Conservation (phyloP, 768 basidiomycete species). For the Panus rudis region DNA sequence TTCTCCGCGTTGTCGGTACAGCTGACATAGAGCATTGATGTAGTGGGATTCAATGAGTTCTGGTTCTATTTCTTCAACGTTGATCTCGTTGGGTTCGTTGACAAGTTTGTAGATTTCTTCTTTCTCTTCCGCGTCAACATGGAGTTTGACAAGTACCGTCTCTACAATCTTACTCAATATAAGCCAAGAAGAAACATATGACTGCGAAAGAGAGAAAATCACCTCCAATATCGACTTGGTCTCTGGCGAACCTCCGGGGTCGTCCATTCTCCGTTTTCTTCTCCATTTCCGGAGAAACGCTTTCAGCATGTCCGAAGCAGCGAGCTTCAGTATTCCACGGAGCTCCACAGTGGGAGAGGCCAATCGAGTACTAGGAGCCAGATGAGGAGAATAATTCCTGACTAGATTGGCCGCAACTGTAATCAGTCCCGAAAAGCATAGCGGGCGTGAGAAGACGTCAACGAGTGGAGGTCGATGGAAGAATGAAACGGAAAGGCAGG, state of each 20-base stretch:
- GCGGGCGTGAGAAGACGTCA: constrained; percentile 24
- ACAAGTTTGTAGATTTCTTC: constrained; percentile 57
- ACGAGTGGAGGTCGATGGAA: constrained; percentile 16
- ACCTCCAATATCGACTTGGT: neutral
- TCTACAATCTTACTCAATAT: constrained; percentile 54
- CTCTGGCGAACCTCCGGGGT: no score
- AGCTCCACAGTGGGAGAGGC: constrained; percentile 70
- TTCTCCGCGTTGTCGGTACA: constrained; percentile 52
- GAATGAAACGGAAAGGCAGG: constrained; percentile 6
- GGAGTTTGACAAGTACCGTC: constrained; percentile 72
- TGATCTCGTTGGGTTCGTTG: constrained; percentile 42
- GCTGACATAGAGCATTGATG: constrained; percentile 52
- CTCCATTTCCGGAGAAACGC: constrained; percentile 59
- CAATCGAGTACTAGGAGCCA: constrained; percentile 58
- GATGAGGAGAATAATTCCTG: constrained; percentile 86
- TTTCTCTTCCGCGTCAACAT: constrained; percentile 53
- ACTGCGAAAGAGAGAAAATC: neutral
- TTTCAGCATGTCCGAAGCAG: constrained; percentile 73
- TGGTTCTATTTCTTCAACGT: constrained; percentile 57
- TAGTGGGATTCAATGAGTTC: constrained; percentile 43
- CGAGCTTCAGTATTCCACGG: constrained; percentile 49
- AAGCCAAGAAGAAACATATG: neutral
- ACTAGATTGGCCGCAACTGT: constrained; percentile 86
- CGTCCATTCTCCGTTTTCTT: constrained; percentile 34
- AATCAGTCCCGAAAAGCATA: constrained; percentile 56